Base-by-base conservation (phyloP, 1,284 basidiomycete genomes). In the Cutaneotrichosporon curvatum region DNA sequence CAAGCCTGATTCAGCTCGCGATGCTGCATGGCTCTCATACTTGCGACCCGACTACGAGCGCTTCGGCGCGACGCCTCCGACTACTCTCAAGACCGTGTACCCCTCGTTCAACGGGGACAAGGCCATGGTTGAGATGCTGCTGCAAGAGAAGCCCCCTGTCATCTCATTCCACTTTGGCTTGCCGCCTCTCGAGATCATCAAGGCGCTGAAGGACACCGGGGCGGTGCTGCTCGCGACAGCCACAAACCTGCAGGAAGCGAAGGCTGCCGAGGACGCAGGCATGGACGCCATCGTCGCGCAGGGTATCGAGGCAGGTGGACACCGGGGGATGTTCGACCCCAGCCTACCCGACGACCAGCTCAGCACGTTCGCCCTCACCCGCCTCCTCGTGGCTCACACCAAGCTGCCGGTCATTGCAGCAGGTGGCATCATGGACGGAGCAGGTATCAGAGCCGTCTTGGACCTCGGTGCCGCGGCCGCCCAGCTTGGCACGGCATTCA, bases 111-210 rank as follows among this genome's bases (percentile, higher is more conserved):
- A 47, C n/a, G 47, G 57, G 12, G 54, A 62, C 40, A 4, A 30
- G 9, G 63, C 55, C 21, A 57, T 63, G 55, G 39, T 65, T 20
- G 43, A 53, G 16, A 51, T 65, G 19, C 40, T 68, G 8, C 45
- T 65, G 4, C 62, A 59, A 11, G 56, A 53, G n/a, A 47, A 40
- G 33, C 60, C 59, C 10, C 47, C 61, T 0, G 57, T 67, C 18
- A 47, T 68, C 20, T 55, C 50, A 32, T 68, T 68, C 45, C 66
- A 68, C 53, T 68, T 68, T 45, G 66, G 66, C 21, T 40, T 68
- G 4, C 66, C 66, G 1, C 34, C 52, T 0, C 5, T 39, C 1
- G 35, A 44, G 9, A 31, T 41, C 11, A 49, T 67, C 14, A 21
- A 37, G 8, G 15, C 38, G 28, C 47, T 68, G 31, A 60, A 59